Evolutionary conservation across 768 basidiomycete genomes (phyloP).

Genomic region (Clavaria fumosa): DNA sequence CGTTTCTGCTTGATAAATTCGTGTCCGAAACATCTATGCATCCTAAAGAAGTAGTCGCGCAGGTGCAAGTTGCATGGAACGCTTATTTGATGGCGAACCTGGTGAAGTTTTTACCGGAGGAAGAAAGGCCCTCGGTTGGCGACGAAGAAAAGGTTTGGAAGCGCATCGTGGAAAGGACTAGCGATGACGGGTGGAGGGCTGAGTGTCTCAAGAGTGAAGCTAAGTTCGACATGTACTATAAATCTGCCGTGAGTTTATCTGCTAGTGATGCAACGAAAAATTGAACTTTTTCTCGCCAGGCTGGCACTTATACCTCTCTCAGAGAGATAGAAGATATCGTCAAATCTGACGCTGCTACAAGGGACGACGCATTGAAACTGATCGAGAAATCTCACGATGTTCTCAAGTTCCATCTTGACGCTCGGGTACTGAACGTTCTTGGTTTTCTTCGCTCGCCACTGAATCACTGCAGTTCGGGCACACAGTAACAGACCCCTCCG

Average conservation of each 20-base stretch:
- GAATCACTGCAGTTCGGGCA: slow-evolving; percentile 40
- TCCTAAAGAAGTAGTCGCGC: slow-evolving; percentile 39
- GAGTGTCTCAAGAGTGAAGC: slow-evolving; percentile 68
- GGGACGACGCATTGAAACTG: slow-evolving; percentile 35
- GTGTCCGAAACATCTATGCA: slow-evolving; percentile 37
- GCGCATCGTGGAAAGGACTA: slow-evolving; percentile 31
- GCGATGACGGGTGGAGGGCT: slow-evolving; percentile 48
- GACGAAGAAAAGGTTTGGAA: slow-evolving; percentile 40
- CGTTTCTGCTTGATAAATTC: slow-evolving; percentile 52
- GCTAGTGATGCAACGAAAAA: no score
- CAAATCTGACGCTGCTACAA: slow-evolving; percentile 24
- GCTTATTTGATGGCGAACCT: slow-evolving; percentile 49
- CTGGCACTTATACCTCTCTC: no score
- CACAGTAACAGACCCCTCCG: slow-evolving; percentile 72
- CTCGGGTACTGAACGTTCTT: slow-evolving; percentile 32
- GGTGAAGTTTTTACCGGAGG: slow-evolving; percentile 41
- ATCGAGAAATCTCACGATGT: slow-evolving; percentile 69
- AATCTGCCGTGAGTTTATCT: no score
- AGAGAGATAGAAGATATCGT: slow-evolving; percentile 25
- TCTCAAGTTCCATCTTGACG: slow-evolving; percentile 56
- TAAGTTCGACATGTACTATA: slow-evolving; percentile 84
- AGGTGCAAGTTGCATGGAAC: slow-evolving; percentile 49
- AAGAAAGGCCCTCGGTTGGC: slow-evolving; percentile 30
- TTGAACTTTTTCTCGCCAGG: no score
- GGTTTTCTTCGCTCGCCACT: slow-evolving; percentile 3